Base-by-base conservation (phyloP, 2,329 filamentous ascomycete genomes). In the Gyromitra esculenta region DNA sequence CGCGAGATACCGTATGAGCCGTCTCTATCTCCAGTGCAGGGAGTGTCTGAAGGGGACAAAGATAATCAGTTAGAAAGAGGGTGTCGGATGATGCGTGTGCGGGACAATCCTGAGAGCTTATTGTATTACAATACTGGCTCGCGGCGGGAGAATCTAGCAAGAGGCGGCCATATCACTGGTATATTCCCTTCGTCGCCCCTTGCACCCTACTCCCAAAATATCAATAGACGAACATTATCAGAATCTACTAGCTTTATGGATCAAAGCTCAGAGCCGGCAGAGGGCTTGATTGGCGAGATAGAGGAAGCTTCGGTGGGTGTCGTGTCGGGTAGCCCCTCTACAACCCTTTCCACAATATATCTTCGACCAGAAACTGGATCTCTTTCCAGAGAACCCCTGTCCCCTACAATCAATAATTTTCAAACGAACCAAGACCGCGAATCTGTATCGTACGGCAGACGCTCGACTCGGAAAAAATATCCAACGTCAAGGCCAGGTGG, bases 151-250 rank as follows among this genome's bases (percentile, higher is more conserved):
- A 9, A 13, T 63, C 15, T 21, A 5, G 57, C 41, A 39, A 50
- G 57, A 41, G 39, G 31, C 13, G 6, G 13, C 9, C 18, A 43
- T 45, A n/a, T 25, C 4, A 6, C 9, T 11, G 21, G 37, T 41
- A 57, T 25, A 18, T 65, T 69, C 13, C 72, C 71, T 3, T 77
- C 71, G 1, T 77, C 75, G 0, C 75, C 75, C n/a, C 57, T 77
- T 41, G 64, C 71, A 7, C 57, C 57, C 5, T 77, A 77, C 48
- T 75, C 75, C 1, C 71, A 65, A 5, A 52, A 39, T 48, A 39
- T 57, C 25, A 18, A 48, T 15, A 37, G 21, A 1, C 9, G 25
- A 6, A 35, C 9, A 15, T 9, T 25, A 7, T 9, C 11, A 9
- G 1, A 31, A 9, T n/a, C 45, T 5, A n/a, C 11, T 2, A 35